Conservation (phyloP, 2,329 filamentous ascomycete genomes). For the Curvularia hawaiiensis region DNA sequence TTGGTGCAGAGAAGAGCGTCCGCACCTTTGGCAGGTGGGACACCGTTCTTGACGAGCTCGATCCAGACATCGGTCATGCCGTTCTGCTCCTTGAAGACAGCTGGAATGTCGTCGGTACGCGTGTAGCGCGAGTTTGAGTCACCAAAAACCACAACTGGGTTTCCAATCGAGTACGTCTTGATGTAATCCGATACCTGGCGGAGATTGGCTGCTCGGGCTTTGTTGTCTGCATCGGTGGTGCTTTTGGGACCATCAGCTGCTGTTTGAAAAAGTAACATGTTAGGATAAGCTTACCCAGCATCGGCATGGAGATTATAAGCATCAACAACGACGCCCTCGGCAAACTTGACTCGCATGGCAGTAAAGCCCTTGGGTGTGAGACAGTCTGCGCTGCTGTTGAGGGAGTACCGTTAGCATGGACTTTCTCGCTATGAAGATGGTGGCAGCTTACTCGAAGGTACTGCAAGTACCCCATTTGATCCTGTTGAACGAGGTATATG, state of each 20-base stretch:
- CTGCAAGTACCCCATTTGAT: constrained; percentile 66
- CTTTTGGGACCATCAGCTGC: constrained; percentile 18
- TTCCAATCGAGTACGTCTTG: constrained; percentile 60
- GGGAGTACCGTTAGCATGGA: background rate
- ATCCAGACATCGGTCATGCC: constrained; percentile 66
- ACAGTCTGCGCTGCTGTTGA: constrained; percentile 60
- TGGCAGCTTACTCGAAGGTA: constrained; percentile 38
- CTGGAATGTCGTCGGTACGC: constrained; percentile 59
- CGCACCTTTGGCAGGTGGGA: constrained; percentile 29
- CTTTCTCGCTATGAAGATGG: background rate
- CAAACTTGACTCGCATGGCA: constrained; percentile 64
- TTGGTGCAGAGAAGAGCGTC: constrained; percentile 59
- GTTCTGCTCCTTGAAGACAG: constrained; percentile 57
- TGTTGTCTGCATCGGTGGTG: constrained; percentile 57
- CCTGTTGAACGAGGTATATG: constrained; percentile 62
- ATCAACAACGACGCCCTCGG: constrained; percentile 62
- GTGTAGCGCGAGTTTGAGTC: constrained; percentile 71
- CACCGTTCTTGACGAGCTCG: constrained; percentile 51
- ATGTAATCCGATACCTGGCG: constrained; percentile 65
- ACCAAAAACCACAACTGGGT: constrained; percentile 67
- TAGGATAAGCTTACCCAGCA: constrained; percentile 54
- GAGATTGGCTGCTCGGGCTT: constrained; percentile 64
- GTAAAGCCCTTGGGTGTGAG: constrained; percentile 73
- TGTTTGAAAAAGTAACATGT: background rate
- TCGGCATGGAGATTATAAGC: constrained; percentile 71